Percentiles rank a stretch among this genome's conserved stretches.
Evolutionary conservation across 208 protist genomes (phyloP).

Genomic region (Acanthamoeba triangularis): DNA sequence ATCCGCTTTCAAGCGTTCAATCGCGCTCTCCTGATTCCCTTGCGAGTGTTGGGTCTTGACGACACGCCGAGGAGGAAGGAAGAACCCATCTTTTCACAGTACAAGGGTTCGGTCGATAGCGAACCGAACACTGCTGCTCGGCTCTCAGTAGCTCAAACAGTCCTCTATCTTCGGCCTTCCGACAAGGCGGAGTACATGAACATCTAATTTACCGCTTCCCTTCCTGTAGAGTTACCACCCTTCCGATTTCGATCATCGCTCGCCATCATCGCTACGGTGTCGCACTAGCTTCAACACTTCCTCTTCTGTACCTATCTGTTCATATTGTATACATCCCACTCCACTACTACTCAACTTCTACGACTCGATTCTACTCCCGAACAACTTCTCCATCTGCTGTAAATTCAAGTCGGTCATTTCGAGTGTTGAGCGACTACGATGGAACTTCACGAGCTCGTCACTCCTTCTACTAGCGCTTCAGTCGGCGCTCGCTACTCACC

Average conservation of each 20-base stretch:
- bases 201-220: background rate
- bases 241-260: background rate
- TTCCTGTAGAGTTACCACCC: background rate
- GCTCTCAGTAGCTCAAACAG: background rate
- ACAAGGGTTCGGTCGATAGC: background rate
- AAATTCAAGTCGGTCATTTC: background rate
- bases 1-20: background rate
- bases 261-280: background rate
- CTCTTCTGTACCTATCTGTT: background rate
- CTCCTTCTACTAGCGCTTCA: background rate
- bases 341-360: background rate
- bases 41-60: background rate
- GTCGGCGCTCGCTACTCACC: background rate
- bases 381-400: background rate
- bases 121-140: constrained; percentile 10
- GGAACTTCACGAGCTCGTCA: background rate
- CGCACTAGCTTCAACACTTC: background rate
- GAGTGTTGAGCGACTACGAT: too few relatives aligned
- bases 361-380: background rate
- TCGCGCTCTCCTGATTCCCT: background rate
- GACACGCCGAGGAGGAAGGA: background rate
- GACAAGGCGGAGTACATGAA: background rate
- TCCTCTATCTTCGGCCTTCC: background rate
- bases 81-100: background rate
- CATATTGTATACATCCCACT: background rate